phyloP scores from a whole-genome alignment of 2,329 filamentous ascomycete genomes.

The Chaetomium olivaceum region DNA sequence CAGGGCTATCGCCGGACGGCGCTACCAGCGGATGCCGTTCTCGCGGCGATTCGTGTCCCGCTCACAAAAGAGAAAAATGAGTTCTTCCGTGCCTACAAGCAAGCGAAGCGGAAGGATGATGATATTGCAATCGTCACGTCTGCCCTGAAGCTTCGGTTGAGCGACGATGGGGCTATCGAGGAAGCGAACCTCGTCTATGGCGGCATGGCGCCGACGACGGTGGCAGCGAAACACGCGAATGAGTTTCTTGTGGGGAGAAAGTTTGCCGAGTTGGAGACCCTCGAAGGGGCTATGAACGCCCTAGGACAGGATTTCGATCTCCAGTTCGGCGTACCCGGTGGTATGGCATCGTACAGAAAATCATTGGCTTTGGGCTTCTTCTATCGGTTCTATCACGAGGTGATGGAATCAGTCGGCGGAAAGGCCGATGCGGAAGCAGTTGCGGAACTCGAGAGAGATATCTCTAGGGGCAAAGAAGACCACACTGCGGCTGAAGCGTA shows the following conservation, averaged over 20 bases:
- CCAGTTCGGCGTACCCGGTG: conserved; percentile 86
- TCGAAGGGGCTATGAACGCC: conserved; percentile 87
- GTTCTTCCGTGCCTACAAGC: conserved; percentile 88
- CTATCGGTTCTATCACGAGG: conserved; percentile 94
- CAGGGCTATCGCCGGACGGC: conserved; percentile 86
- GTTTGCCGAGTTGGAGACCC: conserved; percentile 75
- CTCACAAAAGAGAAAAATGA: conserved; percentile 73
- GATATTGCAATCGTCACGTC: conserved; percentile 97
- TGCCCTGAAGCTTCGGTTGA: conserved; percentile 73
- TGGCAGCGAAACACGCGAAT: conserved; percentile 79
- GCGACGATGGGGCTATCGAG: conserved; percentile 67
- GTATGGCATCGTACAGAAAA: conserved; percentile 96
- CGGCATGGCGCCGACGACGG: conserved; percentile 90
- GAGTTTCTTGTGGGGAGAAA: conserved; percentile 74
- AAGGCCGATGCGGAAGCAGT: conserved; percentile 70
- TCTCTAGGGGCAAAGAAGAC: conserved; percentile 81
- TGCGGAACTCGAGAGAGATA: conserved; percentile 78
- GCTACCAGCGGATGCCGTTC: conserved; percentile 76
- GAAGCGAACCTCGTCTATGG: conserved; percentile 84
- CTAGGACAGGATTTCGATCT: conserved; percentile 90
- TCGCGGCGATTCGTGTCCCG: conserved; percentile 84
- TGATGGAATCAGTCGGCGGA: conserved; percentile 62
- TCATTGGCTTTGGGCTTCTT: conserved; percentile 91
- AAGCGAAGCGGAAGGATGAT: conserved; percentile 95
- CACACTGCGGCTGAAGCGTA: conserved; percentile 74